Conservation (phyloP, 2,329 filamentous ascomycete species). For the Paracoccidioides brasiliensis region DNA sequence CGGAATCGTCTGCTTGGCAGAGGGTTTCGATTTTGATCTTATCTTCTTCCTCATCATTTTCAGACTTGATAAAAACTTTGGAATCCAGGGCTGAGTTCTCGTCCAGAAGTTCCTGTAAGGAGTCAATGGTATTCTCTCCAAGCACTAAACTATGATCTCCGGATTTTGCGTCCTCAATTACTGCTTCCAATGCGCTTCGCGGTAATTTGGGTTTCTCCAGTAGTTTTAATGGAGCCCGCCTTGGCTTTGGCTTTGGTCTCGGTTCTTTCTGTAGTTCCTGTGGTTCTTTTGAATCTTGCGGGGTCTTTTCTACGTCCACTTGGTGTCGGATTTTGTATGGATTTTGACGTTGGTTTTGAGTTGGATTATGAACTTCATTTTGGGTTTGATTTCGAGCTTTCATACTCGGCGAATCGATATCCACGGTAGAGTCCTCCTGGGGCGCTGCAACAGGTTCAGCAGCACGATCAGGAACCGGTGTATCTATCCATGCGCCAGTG, state of each 20-base stretch:
- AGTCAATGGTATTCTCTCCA: conserved; percentile 35
- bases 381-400: conserved; percentile 2
- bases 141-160: conserved; percentile 26
- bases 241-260: conserved; percentile 7
- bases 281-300: not conserved
- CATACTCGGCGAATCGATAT: conserved; percentile 14
- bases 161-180: conserved; percentile 29
- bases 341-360: not conserved
- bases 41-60: conserved; percentile 2
- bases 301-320: not conserved
- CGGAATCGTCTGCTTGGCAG: conserved; percentile 13
- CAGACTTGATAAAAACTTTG: conserved; percentile 8
- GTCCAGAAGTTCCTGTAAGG: conserved; percentile 30
- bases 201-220: conserved; percentile 28
- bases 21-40: not conserved
- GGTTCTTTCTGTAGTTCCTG: not conserved
- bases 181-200: conserved; percentile 30
- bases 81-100: conserved; percentile 17
- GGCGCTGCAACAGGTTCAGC: conserved; percentile 14
- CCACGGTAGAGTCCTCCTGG: conserved; percentile 16
- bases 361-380: no score
- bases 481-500: conserved; percentile 36
- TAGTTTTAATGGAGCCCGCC: conserved; percentile 10
- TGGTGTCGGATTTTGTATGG: not conserved
- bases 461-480: conserved; percentile 29